Conservation (phyloP, 1,284 basidiomycete species). For the Lentinula novae-zelandiae region DNA sequence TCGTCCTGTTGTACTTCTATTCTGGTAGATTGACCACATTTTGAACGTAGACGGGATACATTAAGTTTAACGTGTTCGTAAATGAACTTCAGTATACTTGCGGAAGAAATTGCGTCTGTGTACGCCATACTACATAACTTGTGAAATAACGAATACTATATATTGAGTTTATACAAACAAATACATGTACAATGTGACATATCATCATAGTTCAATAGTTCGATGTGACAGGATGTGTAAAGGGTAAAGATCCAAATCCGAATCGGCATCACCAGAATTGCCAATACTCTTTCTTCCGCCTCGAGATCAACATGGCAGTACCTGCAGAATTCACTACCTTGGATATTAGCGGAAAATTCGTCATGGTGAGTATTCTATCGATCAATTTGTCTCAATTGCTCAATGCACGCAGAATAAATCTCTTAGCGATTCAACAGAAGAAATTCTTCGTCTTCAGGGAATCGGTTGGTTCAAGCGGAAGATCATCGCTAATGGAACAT, state of each 20-base stretch:
- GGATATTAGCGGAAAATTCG: slow-evolving; percentile 39
- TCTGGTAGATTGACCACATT: neutral
- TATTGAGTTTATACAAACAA: too few species aligned
- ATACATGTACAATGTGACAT: too few species aligned
- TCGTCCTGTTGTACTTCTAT: neutral
- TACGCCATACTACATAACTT: too few species aligned
- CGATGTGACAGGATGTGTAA: too few species aligned
- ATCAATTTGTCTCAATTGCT: neutral
- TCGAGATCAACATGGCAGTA: slow-evolving; percentile 38
- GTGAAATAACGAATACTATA: too few species aligned
- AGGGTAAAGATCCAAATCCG: too few species aligned
- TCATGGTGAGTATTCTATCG: slow-evolving; percentile 30
- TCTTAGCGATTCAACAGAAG: slow-evolving; percentile 52
- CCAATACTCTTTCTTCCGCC: too few species aligned
- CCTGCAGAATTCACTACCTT: slow-evolving; percentile 42
- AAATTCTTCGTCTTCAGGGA: slow-evolving; percentile 58
- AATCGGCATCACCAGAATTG: too few species aligned
- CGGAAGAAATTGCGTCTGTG: too few species aligned
- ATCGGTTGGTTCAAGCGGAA: slow-evolving; percentile 59
- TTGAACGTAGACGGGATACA: neutral
- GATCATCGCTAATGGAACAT: slow-evolving; percentile 45
- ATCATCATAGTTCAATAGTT: too few species aligned
- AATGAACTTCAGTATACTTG: too few species aligned
- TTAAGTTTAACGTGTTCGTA: neutral
- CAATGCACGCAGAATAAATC: slow-evolving; percentile 46